These are phyloP conservation scores for Phytophthora cactorum DNA, from an alignment of 352 stramenopile genomes.

Conservation along the genomic window DNA sequence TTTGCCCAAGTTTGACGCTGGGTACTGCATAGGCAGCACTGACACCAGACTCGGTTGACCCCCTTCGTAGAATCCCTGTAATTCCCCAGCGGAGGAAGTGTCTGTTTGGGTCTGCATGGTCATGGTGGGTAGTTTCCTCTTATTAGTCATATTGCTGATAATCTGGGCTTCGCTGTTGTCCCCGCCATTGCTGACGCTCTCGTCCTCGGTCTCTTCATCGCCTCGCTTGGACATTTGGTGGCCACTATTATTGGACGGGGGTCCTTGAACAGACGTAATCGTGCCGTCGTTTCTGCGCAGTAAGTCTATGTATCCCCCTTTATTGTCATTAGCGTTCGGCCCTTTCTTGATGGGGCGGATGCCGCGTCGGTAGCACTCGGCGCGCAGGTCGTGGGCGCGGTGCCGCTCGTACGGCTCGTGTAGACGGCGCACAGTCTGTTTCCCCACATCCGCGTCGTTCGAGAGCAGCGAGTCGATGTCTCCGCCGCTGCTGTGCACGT, in stretches of 20 bases:
- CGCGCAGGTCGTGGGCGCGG: constrained; percentile 74
- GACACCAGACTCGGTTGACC: constrained; percentile 48
- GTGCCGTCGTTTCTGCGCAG: constrained; percentile 68
- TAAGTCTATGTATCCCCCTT: constrained; percentile 78
- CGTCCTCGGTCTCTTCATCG: constrained; percentile 30
- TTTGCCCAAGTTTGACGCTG: constrained; percentile 31
- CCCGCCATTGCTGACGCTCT: constrained; percentile 17
- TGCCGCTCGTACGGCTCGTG: constrained; percentile 79
- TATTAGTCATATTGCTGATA: constrained; percentile 45
- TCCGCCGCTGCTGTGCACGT: constrained; percentile 53
- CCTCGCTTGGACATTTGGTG: constrained; percentile 32
- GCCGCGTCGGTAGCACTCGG: constrained; percentile 80
- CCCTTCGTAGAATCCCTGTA: constrained; percentile 71
- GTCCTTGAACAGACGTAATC: constrained; percentile 10
- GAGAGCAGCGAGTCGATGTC: constrained; percentile 80
- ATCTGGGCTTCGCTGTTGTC: constrained; percentile 26
- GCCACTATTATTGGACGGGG: constrained; percentile 12
- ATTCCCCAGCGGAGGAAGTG: constrained; percentile 31
- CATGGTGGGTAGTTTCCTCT: constrained; percentile 54
- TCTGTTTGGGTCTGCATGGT: constrained; percentile 32
- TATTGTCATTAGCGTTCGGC: constrained; percentile 86
- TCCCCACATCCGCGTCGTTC: constrained; percentile 35
- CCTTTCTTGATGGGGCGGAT: constrained; percentile 85
- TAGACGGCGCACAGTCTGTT: constrained; percentile 44
- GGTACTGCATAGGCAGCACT: constrained; percentile 73